phyloP scores from a whole-genome alignment of 495 filamentous ascomycete genomes.

The Penicillium alfredii region DNA sequence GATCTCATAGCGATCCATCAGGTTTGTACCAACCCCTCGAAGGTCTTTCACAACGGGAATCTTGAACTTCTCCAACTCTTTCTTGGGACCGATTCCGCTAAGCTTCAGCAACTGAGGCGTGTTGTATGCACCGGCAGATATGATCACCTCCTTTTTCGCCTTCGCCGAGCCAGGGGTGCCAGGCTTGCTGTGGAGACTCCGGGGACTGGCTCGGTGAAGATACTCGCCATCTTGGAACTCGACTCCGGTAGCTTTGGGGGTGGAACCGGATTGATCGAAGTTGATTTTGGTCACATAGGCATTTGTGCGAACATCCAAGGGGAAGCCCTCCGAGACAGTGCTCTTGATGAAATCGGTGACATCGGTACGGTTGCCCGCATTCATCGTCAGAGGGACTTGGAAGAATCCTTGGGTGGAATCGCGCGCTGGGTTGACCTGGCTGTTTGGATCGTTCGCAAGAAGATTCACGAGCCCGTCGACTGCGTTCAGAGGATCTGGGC shows the following conservation, averaged over 20 bases:
- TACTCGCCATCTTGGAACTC: slow-evolving; percentile 50
- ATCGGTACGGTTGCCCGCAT: slow-evolving; percentile 39
- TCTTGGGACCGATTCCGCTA: slow-evolving; percentile 48
- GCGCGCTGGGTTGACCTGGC: neutral
- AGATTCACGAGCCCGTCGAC: neutral
- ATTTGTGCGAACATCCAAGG: slow-evolving; percentile 48
- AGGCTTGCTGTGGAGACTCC: slow-evolving; percentile 5
- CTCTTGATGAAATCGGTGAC: slow-evolving; percentile 46
- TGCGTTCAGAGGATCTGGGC: neutral
- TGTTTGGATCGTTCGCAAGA: neutral
- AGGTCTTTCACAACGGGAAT: slow-evolving; percentile 47
- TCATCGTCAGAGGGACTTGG: slow-evolving; percentile 26
- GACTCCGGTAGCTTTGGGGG: slow-evolving; percentile 52
- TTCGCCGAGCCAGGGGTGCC: slow-evolving; percentile 37
- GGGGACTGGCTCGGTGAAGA: slow-evolving; percentile 52
- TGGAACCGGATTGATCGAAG: slow-evolving; percentile 37
- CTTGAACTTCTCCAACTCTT: slow-evolving; percentile 33
- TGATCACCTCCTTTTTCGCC: slow-evolving; percentile 48
- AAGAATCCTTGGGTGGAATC: slow-evolving; percentile 1
- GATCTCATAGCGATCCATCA: slow-evolving; percentile 54
- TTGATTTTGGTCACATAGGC: slow-evolving; percentile 51
- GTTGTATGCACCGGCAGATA: slow-evolving; percentile 52
- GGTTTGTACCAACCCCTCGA: slow-evolving; percentile 53
- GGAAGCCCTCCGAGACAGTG: slow-evolving; percentile 46
- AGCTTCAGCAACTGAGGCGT: slow-evolving; percentile 55